Conservation (phyloP, 306 rosid genomes). For the Sechiopsis laciniata region DNA sequence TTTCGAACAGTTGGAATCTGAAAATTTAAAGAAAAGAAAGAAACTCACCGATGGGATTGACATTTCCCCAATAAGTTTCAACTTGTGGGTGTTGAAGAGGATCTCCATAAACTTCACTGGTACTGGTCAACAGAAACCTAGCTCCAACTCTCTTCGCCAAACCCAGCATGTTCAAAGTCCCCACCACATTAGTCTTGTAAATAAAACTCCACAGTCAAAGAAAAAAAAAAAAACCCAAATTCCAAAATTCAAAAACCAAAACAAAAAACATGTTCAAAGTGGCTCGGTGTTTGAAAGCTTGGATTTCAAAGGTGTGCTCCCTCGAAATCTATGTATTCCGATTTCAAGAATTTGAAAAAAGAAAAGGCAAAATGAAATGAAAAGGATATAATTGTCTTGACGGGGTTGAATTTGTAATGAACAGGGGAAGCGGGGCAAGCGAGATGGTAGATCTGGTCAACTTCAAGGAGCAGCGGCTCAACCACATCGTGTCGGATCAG, state of each 20-base stretch:
- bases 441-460: slow-evolving; percentile 96
- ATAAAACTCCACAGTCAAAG: slow-evolving; percentile 36
- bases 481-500: slow-evolving; percentile 94
- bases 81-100: slow-evolving; percentile 97
- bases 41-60: slow-evolving; percentile 82
- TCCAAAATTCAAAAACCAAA: not conserved
- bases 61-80: slow-evolving; percentile 99
- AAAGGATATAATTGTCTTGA: slow-evolving; percentile 91
- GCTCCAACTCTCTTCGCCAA: slow-evolving; percentile 89
- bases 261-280: no score
- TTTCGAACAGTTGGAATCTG: no score
- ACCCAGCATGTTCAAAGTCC: slow-evolving; percentile 93
- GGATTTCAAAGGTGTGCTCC: no score
- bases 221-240: not conserved
- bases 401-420: slow-evolving; percentile 95
- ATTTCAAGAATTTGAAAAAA: no score
- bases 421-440: slow-evolving; percentile 99
- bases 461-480: slow-evolving; percentile 83
- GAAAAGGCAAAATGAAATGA: no score
- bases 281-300: no score
- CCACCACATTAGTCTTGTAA: slow-evolving; percentile 96
- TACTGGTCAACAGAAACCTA: slow-evolving; percentile 79
- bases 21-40: no score
- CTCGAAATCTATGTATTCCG: no score
- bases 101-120: slow-evolving; percentile 97